Evolutionary conservation across 2,329 filamentous ascomycete species (phyloP).

Genomic region (Elsinoe fawcettii): DNA sequence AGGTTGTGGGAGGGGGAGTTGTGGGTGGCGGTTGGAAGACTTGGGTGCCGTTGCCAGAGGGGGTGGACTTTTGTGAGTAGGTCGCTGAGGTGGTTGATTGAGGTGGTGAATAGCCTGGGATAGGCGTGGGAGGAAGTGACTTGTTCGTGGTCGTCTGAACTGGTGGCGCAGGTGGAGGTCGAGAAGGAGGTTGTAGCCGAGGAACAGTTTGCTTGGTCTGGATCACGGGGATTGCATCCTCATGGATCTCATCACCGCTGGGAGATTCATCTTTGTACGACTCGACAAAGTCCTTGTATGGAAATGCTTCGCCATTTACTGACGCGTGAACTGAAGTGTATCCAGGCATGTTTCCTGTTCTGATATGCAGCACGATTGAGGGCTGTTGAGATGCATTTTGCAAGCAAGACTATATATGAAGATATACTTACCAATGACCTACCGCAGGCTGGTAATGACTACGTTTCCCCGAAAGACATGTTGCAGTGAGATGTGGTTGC

Average conservation of each 20-base stretch:
- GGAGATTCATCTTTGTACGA: neutral
- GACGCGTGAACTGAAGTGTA: neutral
- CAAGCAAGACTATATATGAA: neutral
- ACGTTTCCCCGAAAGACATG: neutral
- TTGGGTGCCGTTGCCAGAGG: neutral
- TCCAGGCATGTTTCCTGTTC: neutral
- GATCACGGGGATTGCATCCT: neutral
- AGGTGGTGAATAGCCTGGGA: neutral
- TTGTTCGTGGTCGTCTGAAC: neutral
- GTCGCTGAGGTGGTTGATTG: neutral
- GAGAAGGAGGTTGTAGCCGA: constrained; percentile 1
- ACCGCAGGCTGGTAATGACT: constrained; percentile 2
- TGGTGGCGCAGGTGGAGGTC: constrained; percentile 3
- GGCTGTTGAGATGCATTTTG: neutral
- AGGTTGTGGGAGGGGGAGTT: neutral
- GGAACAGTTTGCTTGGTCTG: neutral
- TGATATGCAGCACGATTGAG: neutral
- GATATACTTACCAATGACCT: constrained; percentile 7
- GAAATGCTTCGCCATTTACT: neutral
- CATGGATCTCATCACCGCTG: neutral
- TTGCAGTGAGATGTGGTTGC: neutral
- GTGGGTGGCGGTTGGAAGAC: constrained; percentile 8
- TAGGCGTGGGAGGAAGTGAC: neutral
- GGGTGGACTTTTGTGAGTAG: constrained; percentile 4
- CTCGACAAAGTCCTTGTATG: neutral